Conservation (phyloP, 2,329 filamentous ascomycete genomes). For the Pestalotiopsis sp. region DNA sequence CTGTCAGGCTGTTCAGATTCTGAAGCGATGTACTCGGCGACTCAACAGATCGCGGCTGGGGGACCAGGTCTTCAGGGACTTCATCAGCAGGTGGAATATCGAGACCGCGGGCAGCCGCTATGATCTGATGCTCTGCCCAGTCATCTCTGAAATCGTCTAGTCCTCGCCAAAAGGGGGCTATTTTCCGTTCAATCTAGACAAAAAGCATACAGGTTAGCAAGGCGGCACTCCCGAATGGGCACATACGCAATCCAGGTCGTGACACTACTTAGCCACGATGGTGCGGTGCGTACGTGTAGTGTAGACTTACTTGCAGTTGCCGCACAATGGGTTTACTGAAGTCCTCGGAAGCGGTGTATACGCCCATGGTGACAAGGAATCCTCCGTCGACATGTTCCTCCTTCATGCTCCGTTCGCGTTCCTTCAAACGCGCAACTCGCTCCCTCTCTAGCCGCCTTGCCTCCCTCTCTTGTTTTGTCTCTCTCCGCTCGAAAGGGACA, state of each 20-base stretch:
- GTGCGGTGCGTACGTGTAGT: not conserved
- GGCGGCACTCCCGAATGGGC: not conserved
- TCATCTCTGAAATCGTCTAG: slow-evolving; percentile 84
- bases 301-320: slow-evolving; percentile 76
- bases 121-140: slow-evolving; percentile 95
- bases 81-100: slow-evolving; percentile 84
- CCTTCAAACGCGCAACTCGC: slow-evolving; percentile 72
- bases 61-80: slow-evolving; percentile 66
- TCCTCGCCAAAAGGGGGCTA: slow-evolving; percentile 96
- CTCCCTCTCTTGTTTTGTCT: slow-evolving; percentile 91
- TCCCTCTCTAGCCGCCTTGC: slow-evolving; percentile 84
- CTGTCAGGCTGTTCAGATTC: slow-evolving; percentile 72
- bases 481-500: slow-evolving; percentile 66
- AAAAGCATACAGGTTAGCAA: not conserved
- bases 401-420: slow-evolving; percentile 85
- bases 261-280: not conserved
- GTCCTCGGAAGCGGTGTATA: slow-evolving; percentile 90
- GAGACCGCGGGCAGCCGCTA: slow-evolving; percentile 83
- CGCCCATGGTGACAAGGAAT: slow-evolving; percentile 89
- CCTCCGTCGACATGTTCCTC: slow-evolving; percentile 95
- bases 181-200: slow-evolving; percentile 80
- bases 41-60: slow-evolving; percentile 46
- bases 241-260: not conserved
- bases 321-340: slow-evolving; percentile 88
- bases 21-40: slow-evolving; percentile 57